Evolutionary conservation across 2,329 filamentous ascomycete species (phyloP).

Genomic region (Ophiocordyceps australis): DNA sequence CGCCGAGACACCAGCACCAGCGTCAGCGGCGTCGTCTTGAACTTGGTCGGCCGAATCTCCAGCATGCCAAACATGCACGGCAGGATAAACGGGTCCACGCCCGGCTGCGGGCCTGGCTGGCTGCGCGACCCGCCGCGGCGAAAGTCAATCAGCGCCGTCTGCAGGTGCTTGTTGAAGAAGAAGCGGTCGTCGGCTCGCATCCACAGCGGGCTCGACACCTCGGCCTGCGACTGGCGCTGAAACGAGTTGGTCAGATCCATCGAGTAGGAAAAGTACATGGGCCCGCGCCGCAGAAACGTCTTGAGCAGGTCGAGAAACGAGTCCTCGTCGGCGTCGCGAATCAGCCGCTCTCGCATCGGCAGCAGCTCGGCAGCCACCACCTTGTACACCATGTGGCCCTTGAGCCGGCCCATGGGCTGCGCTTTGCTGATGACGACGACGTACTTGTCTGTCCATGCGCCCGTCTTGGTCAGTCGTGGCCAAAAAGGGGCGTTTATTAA

Average conservation of each 20-base stretch:
- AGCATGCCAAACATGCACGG: constrained; percentile 95
- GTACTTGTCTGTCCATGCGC: constrained; percentile 57
- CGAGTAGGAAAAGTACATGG: constrained; percentile 97
- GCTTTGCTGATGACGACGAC: constrained; percentile 92
- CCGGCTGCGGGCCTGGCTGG: constrained; percentile 52
- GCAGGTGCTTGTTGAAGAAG: constrained; percentile 95
- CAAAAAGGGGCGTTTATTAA: neutral
- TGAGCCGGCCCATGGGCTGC: constrained; percentile 73
- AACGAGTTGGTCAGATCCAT: constrained; percentile 94
- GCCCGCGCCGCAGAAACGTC: constrained; percentile 61
- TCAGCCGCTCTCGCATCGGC: constrained; percentile 76
- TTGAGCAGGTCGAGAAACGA: constrained; percentile 72
- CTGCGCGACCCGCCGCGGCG: constrained; percentile 44
- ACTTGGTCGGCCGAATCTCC: constrained; percentile 68
- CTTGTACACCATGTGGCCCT: constrained; percentile 94
- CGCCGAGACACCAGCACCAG: constrained; percentile 77
- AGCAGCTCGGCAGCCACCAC: constrained; percentile 82
- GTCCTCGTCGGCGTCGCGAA: constrained; percentile 89
- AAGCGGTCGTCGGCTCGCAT: constrained; percentile 88
- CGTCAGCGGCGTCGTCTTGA: constrained; percentile 73
- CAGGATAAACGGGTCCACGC: constrained; percentile 78
- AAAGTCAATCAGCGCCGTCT: constrained; percentile 82
- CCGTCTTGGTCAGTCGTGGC: neutral
- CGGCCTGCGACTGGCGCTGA: constrained; percentile 72
- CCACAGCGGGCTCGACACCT: constrained; percentile 64